These are phyloP conservation scores for Leersia perrieri DNA, from an alignment of 176 grass and related monocot species.

Conservation along the genomic window DNA sequence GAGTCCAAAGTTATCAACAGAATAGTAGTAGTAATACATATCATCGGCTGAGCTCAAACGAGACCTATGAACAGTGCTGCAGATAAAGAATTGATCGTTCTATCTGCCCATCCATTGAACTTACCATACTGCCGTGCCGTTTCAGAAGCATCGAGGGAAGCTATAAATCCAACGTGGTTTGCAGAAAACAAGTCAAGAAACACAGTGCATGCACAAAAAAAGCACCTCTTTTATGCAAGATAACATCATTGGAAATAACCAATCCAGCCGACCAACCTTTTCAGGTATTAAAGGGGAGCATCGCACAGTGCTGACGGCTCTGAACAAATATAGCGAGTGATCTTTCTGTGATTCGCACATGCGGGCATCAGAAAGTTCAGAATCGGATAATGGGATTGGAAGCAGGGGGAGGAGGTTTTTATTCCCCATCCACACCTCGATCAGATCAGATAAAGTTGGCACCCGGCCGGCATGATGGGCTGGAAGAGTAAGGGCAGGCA, in stretches of 20 bases:
- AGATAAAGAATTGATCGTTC: neutral
- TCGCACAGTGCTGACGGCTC: neutral
- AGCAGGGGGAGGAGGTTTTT: conserved; percentile 17
- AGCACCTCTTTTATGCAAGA: neutral
- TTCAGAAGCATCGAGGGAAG: neutral
- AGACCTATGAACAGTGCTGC: conserved; percentile 21
- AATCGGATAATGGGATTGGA: conserved; percentile 15
- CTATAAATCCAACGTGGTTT: neutral
- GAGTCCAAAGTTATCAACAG: neutral
- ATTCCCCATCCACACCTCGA: conserved; percentile 22
- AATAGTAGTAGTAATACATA: neutral
- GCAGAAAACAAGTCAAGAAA: neutral
- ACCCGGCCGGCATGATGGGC: conserved; percentile 19
- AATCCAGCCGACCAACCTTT: neutral
- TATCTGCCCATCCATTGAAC: conserved; percentile 15
- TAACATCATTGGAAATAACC: neutral
- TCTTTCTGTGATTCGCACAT: neutral
- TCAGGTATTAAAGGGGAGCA: neutral
- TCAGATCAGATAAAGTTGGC: conserved; percentile 32
- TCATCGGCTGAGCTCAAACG: neutral
- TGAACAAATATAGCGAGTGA: neutral
- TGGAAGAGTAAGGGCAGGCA: conserved; percentile 14
- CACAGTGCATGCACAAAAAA: neutral
- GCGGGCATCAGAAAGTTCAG: conserved; percentile 22
- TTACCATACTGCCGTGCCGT: neutral